These are phyloP conservation scores for Metrosideros polymorpha DNA, from an alignment of 441 rosid genomes.

Conservation along the genomic window DNA sequence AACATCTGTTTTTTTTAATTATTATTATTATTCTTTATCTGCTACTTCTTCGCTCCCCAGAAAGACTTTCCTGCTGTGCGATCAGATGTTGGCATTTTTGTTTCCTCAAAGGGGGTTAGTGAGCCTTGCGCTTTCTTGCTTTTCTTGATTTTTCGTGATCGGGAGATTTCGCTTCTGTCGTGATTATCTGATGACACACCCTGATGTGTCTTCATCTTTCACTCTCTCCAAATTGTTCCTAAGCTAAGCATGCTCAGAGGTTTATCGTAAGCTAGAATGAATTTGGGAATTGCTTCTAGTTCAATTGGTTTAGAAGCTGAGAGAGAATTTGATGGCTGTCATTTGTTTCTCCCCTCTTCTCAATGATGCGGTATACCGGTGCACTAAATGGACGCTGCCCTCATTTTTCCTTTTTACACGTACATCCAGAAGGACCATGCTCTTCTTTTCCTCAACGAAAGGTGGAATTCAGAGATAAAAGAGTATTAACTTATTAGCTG, in stretches of 20 bases:
- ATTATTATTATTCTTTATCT: background rate
- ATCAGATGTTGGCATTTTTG: background rate
- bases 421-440: background rate
- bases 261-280: background rate
- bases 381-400: background rate
- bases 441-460: background rate
- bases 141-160: background rate
- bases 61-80: background rate
- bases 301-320: background rate
- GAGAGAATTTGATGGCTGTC: background rate
- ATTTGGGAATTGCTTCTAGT: background rate
- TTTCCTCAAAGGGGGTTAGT: background rate
- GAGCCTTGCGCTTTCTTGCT: background rate
- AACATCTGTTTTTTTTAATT: background rate
- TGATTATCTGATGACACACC: background rate
- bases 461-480: background rate
- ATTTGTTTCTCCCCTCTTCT: background rate
- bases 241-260: background rate
- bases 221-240: background rate
- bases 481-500: rapidly evolving
- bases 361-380: background rate
- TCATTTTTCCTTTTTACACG: background rate
- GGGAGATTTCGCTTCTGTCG: background rate
- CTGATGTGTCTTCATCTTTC: background rate
- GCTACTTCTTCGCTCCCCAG: background rate